A percentile compares a stretch with the other conserved stretches of the same genome.
Conservation (phyloP, 176 grass and related monocot species). For the Dactylis glomerata region DNA sequence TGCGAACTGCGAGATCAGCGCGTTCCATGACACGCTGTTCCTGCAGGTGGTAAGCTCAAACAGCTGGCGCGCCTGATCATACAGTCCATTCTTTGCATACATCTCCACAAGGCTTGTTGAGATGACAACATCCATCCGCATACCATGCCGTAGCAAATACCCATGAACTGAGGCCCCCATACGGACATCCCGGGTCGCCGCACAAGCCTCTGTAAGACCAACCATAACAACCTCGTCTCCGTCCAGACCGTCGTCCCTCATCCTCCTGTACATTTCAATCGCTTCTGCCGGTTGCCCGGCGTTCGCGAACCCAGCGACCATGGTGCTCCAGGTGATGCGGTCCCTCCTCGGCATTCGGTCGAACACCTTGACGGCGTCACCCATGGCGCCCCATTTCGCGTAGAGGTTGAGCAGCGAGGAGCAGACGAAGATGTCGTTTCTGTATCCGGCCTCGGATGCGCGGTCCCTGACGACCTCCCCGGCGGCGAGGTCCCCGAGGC, state of each 20-base stretch:
- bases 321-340: slow-evolving; percentile 58
- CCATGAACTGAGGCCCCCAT: slow-evolving; percentile 57
- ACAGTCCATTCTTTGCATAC: slow-evolving; percentile 41
- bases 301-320: slow-evolving; percentile 49
- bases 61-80: slow-evolving; percentile 32
- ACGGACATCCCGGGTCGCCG: not conserved
- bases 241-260: slow-evolving; percentile 29
- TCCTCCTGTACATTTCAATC: slow-evolving; percentile 50
- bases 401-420: slow-evolving; percentile 55
- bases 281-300: slow-evolving; percentile 34
- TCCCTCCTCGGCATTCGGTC: slow-evolving; percentile 59
- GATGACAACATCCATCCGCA: slow-evolving; percentile 40
- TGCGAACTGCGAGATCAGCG: slow-evolving; percentile 39
- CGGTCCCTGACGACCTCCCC: slow-evolving; percentile 35
- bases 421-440: slow-evolving; percentile 54
- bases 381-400: slow-evolving; percentile 49
- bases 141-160: slow-evolving; percentile 32
- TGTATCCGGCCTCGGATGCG: slow-evolving; percentile 32
- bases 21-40: slow-evolving; percentile 52
- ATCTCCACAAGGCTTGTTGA: slow-evolving; percentile 56
- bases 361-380: slow-evolving; percentile 41
- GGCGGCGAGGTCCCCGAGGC: slow-evolving; percentile 33
- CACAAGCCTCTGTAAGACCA: slow-evolving; percentile 39
- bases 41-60: slow-evolving; percentile 28
- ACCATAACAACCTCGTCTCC: slow-evolving; percentile 54